Conservation (phyloP, 2,329 filamentous ascomycete species). For the Fusarium metavorans region DNA sequence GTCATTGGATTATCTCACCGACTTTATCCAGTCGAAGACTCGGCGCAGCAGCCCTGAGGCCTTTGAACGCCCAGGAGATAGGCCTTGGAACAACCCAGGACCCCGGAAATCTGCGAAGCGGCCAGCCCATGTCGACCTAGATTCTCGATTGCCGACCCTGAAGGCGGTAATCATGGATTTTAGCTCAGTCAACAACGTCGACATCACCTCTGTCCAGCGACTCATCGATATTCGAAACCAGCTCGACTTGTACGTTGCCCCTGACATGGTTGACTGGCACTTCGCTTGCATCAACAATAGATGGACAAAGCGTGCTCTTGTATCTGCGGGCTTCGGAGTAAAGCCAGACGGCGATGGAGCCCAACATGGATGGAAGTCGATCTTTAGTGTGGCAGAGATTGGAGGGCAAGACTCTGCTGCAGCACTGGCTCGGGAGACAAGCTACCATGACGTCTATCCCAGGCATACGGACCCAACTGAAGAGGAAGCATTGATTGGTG, state of each 20-base stretch:
- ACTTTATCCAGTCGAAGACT: conserved; percentile 77
- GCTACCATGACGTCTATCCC: conserved; percentile 54
- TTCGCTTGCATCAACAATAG: conserved; percentile 90
- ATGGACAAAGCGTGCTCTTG: conserved; percentile 93
- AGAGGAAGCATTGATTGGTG: conserved; percentile 52
- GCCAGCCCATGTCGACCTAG: conserved; percentile 41
- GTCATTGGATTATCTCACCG: conserved; percentile 83
- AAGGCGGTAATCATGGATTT: conserved; percentile 96
- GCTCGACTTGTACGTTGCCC: conserved; percentile 85
- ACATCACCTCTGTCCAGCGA: conserved; percentile 91
- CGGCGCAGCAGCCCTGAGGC: conserved; percentile 79
- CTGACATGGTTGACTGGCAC: conserved; percentile 92
- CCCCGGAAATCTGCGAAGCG: conserved; percentile 63
- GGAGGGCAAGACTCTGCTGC: conserved; percentile 78
- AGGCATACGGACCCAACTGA: conserved; percentile 51
- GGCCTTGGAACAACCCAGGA: conserved; percentile 95
- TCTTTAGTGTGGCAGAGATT: conserved; percentile 92
- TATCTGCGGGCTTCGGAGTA: conserved; percentile 88
- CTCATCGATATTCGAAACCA: conserved; percentile 96
- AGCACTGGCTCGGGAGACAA: conserved; percentile 72
- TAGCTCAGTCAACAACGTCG: conserved; percentile 91
- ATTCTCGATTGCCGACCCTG: conserved; percentile 73
- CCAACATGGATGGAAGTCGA: conserved; percentile 86
- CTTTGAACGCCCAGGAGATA: conserved; percentile 77
- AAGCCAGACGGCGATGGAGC: conserved; percentile 54